These are phyloP conservation scores for Pleurostoma richardsiae DNA, from an alignment of 2,329 filamentous ascomycete genomes.

Conservation along the genomic window DNA sequence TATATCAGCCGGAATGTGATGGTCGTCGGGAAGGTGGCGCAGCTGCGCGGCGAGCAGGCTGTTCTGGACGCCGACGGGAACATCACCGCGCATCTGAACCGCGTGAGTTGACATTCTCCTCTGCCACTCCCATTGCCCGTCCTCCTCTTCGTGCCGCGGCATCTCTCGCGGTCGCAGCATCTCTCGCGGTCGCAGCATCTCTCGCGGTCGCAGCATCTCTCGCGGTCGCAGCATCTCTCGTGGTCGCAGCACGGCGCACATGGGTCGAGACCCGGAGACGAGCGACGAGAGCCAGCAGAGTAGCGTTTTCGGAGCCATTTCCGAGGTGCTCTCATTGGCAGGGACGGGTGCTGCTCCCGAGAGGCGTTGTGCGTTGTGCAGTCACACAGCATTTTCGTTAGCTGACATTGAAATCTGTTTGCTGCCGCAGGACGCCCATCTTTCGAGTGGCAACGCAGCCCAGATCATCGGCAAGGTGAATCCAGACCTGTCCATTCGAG, in stretches of 20 bases:
- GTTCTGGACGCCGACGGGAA: slow-evolving; percentile 75
- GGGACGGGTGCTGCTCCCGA: too few species aligned
- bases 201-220: too few species aligned
- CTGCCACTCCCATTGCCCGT: too few species aligned
- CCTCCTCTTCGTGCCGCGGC: too few species aligned
- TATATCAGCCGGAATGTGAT: slow-evolving; percentile 75
- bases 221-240: too few species aligned
- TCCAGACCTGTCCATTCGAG: slow-evolving; percentile 65
- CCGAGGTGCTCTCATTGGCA: too few species aligned
- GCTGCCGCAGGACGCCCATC: slow-evolving; percentile 59
- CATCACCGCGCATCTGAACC: slow-evolving; percentile 69
- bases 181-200: too few species aligned
- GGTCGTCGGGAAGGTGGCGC: slow-evolving; percentile 77
- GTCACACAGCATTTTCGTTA: not conserved
- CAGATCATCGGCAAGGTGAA: slow-evolving; percentile 81
- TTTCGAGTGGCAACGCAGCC: slow-evolving; percentile 63
- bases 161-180: too few species aligned
- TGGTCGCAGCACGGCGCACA: too few species aligned
- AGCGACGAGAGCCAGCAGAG: too few species aligned
- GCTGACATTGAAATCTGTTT: slow-evolving; percentile 1
- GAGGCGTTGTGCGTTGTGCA: slow-evolving; percentile 1
- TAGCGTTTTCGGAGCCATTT: too few species aligned
- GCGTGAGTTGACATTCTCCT: slow-evolving; percentile 16
- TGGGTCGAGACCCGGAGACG: too few species aligned
- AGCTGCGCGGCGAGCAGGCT: slow-evolving; percentile 76